Percentiles rank a stretch among this genome's conserved stretches.
phyloP scores from a whole-genome alignment of 768 basidiomycete genomes.

The Leccinum disarticulatum region DNA sequence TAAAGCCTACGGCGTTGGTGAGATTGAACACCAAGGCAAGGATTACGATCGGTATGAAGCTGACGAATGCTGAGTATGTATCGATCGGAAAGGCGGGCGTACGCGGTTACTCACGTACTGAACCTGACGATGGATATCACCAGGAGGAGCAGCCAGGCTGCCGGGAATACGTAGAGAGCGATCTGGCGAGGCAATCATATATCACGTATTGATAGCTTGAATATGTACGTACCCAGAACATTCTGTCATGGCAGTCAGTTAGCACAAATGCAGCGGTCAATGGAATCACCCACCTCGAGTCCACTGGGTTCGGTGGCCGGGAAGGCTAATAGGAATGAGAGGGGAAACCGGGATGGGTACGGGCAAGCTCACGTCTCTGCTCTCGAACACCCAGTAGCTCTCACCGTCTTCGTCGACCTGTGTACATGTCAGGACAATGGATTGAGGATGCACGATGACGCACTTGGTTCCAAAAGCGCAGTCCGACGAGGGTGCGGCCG shows the following conservation, averaged over 20 bases:
- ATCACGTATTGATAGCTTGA: constrained; percentile 4
- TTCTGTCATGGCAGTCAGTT: constrained; percentile 45
- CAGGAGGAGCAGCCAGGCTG: constrained; percentile 83
- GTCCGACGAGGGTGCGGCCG: constrained; percentile 88
- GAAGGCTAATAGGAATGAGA: constrained; percentile 59
- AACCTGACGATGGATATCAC: constrained; percentile 89
- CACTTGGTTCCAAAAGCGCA: constrained; percentile 97
- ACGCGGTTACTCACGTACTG: constrained; percentile 61
- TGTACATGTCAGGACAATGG: constrained; percentile 1
- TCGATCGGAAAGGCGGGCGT: constrained; percentile 6
- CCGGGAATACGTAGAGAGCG: constrained; percentile 86
- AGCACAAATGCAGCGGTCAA: constrained; percentile 1
- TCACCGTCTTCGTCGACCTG: constrained; percentile 96
- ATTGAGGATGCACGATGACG: background rate
- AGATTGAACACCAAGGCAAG: constrained; percentile 96
- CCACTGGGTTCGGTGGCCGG: constrained; percentile 82
- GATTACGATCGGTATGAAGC: constrained; percentile 91
- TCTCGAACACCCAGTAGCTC: constrained; percentile 97
- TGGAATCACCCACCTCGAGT: constrained; percentile 65
- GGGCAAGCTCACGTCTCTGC: constrained; percentile 73
- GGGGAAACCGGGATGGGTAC: background rate
- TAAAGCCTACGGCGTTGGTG: constrained; percentile 95
- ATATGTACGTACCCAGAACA: constrained; percentile 78
- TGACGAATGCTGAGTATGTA: constrained; percentile 33
- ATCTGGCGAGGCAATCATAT: constrained; percentile 46